Base-by-base conservation (phyloP, 139 green algal genomes). In the Chlamydomonas incerta region DNA sequence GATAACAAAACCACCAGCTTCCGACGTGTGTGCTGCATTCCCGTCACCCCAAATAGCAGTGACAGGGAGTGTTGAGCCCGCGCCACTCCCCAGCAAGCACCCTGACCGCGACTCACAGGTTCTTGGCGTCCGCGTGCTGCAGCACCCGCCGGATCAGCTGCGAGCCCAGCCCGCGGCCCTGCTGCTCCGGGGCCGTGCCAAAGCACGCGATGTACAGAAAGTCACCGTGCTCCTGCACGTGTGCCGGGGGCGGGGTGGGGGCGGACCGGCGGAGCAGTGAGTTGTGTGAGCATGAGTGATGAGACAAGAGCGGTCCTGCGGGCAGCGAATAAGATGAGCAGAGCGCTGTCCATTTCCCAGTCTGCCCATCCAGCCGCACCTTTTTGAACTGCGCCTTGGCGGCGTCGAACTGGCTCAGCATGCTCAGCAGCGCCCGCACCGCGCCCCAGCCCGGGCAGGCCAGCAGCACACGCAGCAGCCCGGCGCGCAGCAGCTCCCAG, bases 141-240 rank as follows among this genome's bases (percentile, higher is more conserved):
- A 85, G 65, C 35, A 67, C 65, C 65, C 52, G 21, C 46, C 47
- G 29, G 46, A 85, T 67, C 17, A 85, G 79, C 21, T 66, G 13
- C 5, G 79, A 65, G 47, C 79, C 79, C 65, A 75, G 65, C 1
- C 79, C 79, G n/a, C 37, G 35, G 62, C 79, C 79, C 50, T 85
- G 79, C 31, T 34, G 28, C 15, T 67, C 65, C 4, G 79, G 79
- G 20, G 17, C 46, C 6, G 79, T 85, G 46, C 65, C 79, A 34
- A 85, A 85, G 20, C 65, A 75, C 46, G 35, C 41, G 46, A 85
- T 67, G 79, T 85, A 85, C 35, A 75, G 65, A 65, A 85, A 75
- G n/a, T n/a, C 46, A 47, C 79, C 79, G 47, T 85, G 46, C 47
- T 31, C 79, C 79, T 85, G 79, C 28, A 31, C 6, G 65, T 21